Conservation (phyloP, 257 asterid species). For the Nicotiana noctiflora region DNA sequence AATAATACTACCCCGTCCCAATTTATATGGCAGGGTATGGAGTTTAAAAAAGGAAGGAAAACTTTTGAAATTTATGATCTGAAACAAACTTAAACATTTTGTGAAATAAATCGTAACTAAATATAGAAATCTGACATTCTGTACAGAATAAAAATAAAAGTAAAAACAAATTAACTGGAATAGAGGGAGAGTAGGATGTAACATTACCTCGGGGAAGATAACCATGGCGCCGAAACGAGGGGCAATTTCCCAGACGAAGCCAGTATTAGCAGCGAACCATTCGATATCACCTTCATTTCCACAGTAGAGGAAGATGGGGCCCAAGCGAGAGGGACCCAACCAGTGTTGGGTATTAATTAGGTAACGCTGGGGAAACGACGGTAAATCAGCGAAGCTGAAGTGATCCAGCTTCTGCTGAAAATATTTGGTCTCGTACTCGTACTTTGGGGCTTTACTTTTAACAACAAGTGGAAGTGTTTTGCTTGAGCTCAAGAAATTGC, state of each 20-base stretch:
- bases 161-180: too few relatives aligned
- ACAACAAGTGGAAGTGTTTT: background rate
- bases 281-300: constrained; percentile 93
- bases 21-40: too few relatives aligned
- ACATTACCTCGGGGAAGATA: too few relatives aligned
- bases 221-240: constrained; percentile 81
- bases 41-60: too few relatives aligned
- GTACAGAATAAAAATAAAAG: too few relatives aligned
- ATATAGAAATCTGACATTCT: too few relatives aligned
- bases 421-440: constrained; percentile 63
- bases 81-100: too few relatives aligned
- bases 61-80: too few relatives aligned
- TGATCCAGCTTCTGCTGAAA: constrained; percentile 79
- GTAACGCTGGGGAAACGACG: constrained; percentile 67
- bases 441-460: constrained; percentile 22
- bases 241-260: constrained; percentile 84
- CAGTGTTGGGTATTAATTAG: constrained; percentile 68
- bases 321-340: constrained; percentile 50
- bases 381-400: constrained; percentile 63
- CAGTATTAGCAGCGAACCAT: constrained; percentile 88
- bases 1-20: too few relatives aligned
- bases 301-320: constrained; percentile 83
- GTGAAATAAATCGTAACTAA: too few relatives aligned
- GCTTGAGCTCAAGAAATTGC: constrained; percentile 24
- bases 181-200: too few relatives aligned